Evolutionary conservation across 2,329 filamentous ascomycete genomes (phyloP).

Genomic region (Penicillium concentricum): DNA sequence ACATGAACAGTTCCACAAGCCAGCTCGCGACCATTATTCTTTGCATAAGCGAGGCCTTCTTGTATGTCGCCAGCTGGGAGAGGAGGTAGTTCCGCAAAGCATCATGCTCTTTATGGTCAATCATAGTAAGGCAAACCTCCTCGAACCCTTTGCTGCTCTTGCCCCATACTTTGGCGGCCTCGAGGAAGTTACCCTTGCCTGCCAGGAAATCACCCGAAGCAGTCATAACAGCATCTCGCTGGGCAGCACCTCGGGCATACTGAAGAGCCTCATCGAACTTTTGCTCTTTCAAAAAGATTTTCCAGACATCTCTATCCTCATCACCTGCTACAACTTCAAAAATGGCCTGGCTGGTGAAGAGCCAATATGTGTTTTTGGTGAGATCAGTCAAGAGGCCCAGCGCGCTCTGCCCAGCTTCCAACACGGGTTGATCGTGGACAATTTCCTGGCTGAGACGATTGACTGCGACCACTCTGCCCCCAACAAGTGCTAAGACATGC

Average conservation of each 20-base stretch:
- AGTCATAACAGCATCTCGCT: constrained; percentile 88
- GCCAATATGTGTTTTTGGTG: constrained; percentile 96
- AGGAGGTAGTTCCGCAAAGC: constrained; percentile 86
- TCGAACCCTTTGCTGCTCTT: constrained; percentile 97
- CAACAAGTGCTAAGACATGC: constrained; percentile 83
- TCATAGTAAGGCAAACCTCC: constrained; percentile 86
- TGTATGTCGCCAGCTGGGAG: constrained; percentile 77
- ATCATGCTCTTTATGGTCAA: constrained; percentile 87
- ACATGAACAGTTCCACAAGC: constrained; percentile 96
- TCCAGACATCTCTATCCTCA: constrained; percentile 91
- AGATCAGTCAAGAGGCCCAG: constrained; percentile 85
- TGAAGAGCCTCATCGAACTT: constrained; percentile 85
- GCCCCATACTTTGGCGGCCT: constrained; percentile 87
- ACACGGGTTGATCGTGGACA: constrained; percentile 82
- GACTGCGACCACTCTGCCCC: constrained; percentile 76
- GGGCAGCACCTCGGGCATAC: constrained; percentile 74
- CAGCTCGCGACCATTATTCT: constrained; percentile 92
- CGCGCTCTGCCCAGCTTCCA: constrained; percentile 74
- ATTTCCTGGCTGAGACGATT: constrained; percentile 83
- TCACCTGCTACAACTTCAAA: constrained; percentile 90
- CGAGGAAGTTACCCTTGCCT: constrained; percentile 74
- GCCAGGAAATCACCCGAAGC: constrained; percentile 88
- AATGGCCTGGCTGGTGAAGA: constrained; percentile 87
- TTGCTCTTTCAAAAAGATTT: constrained; percentile 81
- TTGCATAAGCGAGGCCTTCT: constrained; percentile 86